Conservation (phyloP, 257 asterid genomes). For the Gentiana straminea region DNA sequence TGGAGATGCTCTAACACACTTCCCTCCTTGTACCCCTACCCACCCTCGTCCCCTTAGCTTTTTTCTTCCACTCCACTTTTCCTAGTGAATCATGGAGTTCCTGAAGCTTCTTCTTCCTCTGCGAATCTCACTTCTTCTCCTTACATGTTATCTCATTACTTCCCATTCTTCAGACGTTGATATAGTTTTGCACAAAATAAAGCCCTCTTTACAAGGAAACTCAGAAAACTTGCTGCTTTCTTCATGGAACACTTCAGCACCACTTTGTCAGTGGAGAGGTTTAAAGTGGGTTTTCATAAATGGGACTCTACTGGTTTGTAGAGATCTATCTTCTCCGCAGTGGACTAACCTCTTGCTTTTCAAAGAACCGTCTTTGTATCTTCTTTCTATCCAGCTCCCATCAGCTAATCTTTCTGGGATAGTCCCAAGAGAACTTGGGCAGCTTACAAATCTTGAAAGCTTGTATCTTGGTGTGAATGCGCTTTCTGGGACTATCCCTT, state of each 20-base stretch:
- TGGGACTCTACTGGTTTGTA: slow-evolving; percentile 42
- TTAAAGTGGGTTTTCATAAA: slow-evolving; percentile 70
- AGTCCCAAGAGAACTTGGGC: slow-evolving; percentile 75
- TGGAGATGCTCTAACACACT: not conserved
- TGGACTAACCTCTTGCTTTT: slow-evolving; percentile 42
- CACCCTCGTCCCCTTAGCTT: slow-evolving; percentile 2
- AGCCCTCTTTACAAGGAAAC: slow-evolving; percentile 62
- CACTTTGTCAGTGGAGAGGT: slow-evolving; percentile 92
- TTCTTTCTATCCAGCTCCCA: slow-evolving; percentile 69
- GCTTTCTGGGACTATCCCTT: slow-evolving; percentile 60
- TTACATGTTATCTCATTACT: slow-evolving; percentile 10
- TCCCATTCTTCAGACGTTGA: slow-evolving; percentile 41
- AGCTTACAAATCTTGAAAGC: slow-evolving; percentile 52
- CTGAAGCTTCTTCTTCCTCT: slow-evolving; percentile 18
- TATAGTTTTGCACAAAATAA: slow-evolving; percentile 54
- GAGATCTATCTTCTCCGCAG: slow-evolving; percentile 69
- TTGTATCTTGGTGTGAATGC: slow-evolving; percentile 66
- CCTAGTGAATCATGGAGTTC: slow-evolving; percentile 34
- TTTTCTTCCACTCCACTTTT: slow-evolving; percentile 2
- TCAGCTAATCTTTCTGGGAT: slow-evolving; percentile 88
- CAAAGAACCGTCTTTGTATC: slow-evolving; percentile 50
- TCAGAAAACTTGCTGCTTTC: slow-evolving; percentile 54
- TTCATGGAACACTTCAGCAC: slow-evolving; percentile 78
- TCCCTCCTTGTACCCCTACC: slow-evolving; percentile 8
- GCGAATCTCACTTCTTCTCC: slow-evolving; percentile 3